Conservation (phyloP, 768 basidiomycete species). For the Gymnopilus dilepis region DNA sequence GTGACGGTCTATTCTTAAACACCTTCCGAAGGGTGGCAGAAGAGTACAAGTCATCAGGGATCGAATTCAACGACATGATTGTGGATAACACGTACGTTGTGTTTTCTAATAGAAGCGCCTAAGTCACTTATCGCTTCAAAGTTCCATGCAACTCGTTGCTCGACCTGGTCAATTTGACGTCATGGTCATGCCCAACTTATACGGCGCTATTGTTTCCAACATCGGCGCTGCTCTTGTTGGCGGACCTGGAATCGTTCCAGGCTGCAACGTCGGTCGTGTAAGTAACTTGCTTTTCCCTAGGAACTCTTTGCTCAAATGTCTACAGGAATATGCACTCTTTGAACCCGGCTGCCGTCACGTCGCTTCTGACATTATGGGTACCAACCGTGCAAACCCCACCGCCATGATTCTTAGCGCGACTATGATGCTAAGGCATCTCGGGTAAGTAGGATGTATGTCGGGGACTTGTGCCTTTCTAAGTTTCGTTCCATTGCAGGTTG, state of each 20-base stretch:
- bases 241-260: conserved; percentile 97
- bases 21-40: conserved; percentile 97
- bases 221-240: conserved; percentile 98
- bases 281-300: conserved; percentile 20
- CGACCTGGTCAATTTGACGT: conserved; percentile 97
- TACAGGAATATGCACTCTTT: conserved; percentile 93
- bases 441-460: conserved; percentile 47
- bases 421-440: conserved; percentile 97
- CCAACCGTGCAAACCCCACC: conserved; percentile 94
- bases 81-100: conserved; percentile 91
- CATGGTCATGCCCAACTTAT: conserved; percentile 98
- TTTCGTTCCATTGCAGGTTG: conserved; percentile 53
- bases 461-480: conserved; percentile 13
- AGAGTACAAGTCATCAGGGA: conserved; percentile 93
- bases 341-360: conserved; percentile 98
- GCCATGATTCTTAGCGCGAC: conserved; percentile 97
- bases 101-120: neutral
- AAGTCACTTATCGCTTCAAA: conserved; percentile 34
- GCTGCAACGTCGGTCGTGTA: conserved; percentile 95
- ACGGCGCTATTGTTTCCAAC: conserved; percentile 97
- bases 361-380: conserved; percentile 95
- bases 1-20: conserved; percentile 98
- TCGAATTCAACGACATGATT: conserved; percentile 97
- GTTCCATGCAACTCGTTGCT: conserved; percentile 98
- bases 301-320: conserved; percentile 17